Conservation (phyloP, 2,329 filamentous ascomycete species). For the Acrocalymma vagum region DNA sequence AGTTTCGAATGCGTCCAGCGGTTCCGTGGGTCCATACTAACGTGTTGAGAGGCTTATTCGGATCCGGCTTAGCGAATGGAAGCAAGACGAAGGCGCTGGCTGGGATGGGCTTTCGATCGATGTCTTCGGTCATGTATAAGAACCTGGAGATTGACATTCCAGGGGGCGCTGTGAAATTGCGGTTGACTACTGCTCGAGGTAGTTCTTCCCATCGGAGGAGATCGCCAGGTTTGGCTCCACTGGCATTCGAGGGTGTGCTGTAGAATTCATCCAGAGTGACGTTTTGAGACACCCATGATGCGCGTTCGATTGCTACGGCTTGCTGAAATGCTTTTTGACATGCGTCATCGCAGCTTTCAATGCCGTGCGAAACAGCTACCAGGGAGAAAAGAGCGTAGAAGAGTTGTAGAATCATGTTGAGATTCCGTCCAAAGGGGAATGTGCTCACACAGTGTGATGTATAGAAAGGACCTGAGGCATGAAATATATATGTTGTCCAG, state of each 20-base stretch:
- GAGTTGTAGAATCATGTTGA: no score
- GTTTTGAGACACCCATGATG: constrained; percentile 11
- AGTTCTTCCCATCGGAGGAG: constrained; percentile 27
- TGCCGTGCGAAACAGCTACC: neutral
- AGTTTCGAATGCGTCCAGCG: constrained; percentile 24
- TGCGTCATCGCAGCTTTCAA: constrained; percentile 5
- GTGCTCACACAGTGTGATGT: no score
- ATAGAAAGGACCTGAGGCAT: no score
- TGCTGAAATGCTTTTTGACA: constrained; percentile 8
- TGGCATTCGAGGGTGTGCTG: constrained; percentile 21
- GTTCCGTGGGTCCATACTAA: constrained; percentile 28
- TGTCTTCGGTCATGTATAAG: constrained; percentile 32
- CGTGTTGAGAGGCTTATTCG: constrained; percentile 21
- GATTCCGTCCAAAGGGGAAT: no score
- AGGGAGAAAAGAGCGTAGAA: neutral
- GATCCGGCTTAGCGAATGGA: constrained; percentile 21
- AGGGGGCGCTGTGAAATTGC: constrained; percentile 20
- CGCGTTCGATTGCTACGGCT: neutral
- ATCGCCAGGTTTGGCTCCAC: constrained; percentile 22
- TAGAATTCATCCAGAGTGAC: constrained; percentile 22
- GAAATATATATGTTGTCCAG: no score
- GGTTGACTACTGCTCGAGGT: constrained; percentile 18
- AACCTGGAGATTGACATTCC: constrained; percentile 28
- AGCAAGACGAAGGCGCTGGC: constrained; percentile 28
- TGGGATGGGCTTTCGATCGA: constrained; percentile 26